A percentile compares a stretch with the other conserved stretches of the same genome.
phyloP scores from a whole-genome alignment of 1,284 basidiomycete genomes.

The Ustilago trichophora region DNA sequence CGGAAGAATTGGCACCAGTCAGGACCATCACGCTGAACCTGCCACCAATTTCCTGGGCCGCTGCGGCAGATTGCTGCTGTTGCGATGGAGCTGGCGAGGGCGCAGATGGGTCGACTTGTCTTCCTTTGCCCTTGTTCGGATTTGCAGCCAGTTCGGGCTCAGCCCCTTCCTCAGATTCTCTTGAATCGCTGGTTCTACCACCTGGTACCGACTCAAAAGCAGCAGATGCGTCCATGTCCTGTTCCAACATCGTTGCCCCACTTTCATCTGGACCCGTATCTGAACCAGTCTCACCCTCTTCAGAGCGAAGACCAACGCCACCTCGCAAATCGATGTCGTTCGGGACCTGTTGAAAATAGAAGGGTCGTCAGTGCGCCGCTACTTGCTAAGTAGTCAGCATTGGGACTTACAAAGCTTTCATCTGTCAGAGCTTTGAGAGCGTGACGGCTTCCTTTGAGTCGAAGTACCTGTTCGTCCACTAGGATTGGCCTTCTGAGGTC shows the following conservation, averaged over 20 bases:
- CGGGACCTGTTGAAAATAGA: slow-evolving; percentile 14
- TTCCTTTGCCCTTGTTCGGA: no score
- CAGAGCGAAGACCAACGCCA: slow-evolving; percentile 20
- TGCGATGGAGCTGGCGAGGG: no score
- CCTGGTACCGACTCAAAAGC: no score
- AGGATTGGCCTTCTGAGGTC: slow-evolving; percentile 22
- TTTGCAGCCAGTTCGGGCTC: no score
- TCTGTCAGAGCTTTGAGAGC: slow-evolving; percentile 38
- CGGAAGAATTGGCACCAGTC: slow-evolving; percentile 50
- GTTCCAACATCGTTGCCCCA: no score
- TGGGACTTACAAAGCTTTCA: slow-evolving; percentile 33
- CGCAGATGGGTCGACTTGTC: no score
- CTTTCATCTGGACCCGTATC: slow-evolving; percentile 34
- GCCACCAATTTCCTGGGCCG: not conserved
- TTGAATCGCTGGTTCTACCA: no score
- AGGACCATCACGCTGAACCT: slow-evolving; percentile 39
- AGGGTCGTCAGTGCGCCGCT: not conserved
- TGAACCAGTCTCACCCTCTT: no score
- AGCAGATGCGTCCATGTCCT: no score
- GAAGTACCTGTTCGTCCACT: slow-evolving; percentile 24
- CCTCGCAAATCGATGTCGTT: slow-evolving; percentile 41
- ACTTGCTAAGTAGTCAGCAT: not conserved
- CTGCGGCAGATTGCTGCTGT: not conserved
- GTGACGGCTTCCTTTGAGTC: slow-evolving; percentile 33
- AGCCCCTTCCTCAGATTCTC: no score